phyloP scores from a whole-genome alignment of 768 basidiomycete species.

The Paxillus involutus region DNA sequence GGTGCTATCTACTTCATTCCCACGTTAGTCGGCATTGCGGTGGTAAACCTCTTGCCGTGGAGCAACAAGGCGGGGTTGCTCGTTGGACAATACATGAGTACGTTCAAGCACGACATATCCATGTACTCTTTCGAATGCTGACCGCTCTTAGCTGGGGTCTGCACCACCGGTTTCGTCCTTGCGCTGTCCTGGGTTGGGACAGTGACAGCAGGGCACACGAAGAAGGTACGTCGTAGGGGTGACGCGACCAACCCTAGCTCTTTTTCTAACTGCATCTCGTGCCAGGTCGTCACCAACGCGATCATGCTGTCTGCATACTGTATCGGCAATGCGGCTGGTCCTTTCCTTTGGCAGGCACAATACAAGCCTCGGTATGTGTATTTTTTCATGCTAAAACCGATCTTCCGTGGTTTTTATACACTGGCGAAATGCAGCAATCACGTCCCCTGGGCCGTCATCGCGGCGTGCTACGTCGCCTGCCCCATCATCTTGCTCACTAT shows the following conservation, averaged over 20 bases:
- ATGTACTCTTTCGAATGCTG: constrained; percentile 28
- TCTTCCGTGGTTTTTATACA: no score
- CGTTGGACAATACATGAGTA: constrained; percentile 31
- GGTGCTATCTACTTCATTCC: constrained; percentile 63
- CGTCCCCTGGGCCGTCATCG: constrained; percentile 77
- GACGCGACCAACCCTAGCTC: background rate
- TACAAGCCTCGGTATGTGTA: constrained; percentile 59
- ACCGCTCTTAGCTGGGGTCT: constrained; percentile 25
- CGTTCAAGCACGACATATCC: background rate
- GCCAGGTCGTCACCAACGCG: constrained; percentile 48
- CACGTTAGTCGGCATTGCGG: constrained; percentile 58
- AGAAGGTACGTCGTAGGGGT: constrained; percentile 48
- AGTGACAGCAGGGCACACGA: constrained; percentile 73
- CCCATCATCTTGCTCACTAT: constrained; percentile 50
- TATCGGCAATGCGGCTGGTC: constrained; percentile 64
- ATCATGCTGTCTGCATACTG: constrained; percentile 75
- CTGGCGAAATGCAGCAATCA: constrained; percentile 47
- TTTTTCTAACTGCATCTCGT: background rate
- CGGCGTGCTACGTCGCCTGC: constrained; percentile 57
- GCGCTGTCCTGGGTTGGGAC: constrained; percentile 62
- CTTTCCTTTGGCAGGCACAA: constrained; percentile 74
- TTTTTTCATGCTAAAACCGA: no score
- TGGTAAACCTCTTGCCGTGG: constrained; percentile 68
- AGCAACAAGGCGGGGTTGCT: constrained; percentile 63
- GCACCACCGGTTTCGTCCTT: constrained; percentile 59